phyloP scores from a whole-genome alignment of 2,329 filamentous ascomycete genomes.

The Calonectria multiphialidica region DNA sequence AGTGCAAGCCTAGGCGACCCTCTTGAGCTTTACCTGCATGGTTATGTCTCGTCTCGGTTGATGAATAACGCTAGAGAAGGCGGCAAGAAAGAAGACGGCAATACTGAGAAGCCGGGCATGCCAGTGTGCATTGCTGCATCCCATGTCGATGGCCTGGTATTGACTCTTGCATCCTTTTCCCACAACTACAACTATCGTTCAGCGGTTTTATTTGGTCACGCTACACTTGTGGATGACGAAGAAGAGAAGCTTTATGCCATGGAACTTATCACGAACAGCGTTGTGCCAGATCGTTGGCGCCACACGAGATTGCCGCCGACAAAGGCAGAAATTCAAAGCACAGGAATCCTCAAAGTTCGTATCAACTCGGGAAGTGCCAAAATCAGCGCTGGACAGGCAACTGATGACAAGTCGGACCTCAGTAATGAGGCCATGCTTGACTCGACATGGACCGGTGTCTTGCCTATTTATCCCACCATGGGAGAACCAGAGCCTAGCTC shows the following conservation, averaged over 20 bases:
- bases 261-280: constrained; percentile 80
- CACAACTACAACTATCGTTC: constrained; percentile 92
- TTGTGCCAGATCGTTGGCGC: constrained; percentile 77
- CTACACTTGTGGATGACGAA: constrained; percentile 71
- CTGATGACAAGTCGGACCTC: constrained; percentile 63
- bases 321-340: constrained; percentile 79
- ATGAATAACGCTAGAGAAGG: constrained; percentile 69
- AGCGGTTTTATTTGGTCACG: constrained; percentile 82
- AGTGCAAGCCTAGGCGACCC: constrained; percentile 73
- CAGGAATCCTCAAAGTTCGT: constrained; percentile 77
- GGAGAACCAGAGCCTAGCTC: constrained; percentile 72
- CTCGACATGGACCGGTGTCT: constrained; percentile 67
- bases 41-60: constrained; percentile 84
- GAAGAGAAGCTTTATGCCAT: constrained; percentile 85
- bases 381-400: constrained; percentile 74
- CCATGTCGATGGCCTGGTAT: constrained; percentile 82
- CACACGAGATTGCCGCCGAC: constrained; percentile 78
- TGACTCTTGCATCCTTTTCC: constrained; percentile 81
- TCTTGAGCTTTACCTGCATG: constrained; percentile 84
- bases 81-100: not conserved
- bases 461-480: constrained; percentile 73
- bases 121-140: constrained; percentile 80
- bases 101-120: constrained; percentile 59
- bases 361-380: constrained; percentile 83
- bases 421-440: constrained; percentile 55